Evolutionary conservation across 371 early-diverging fungal species (phyloP), one percentile per base, ranked within the genome.

Genomic region (Zopfochytrium polystomum): DNA sequence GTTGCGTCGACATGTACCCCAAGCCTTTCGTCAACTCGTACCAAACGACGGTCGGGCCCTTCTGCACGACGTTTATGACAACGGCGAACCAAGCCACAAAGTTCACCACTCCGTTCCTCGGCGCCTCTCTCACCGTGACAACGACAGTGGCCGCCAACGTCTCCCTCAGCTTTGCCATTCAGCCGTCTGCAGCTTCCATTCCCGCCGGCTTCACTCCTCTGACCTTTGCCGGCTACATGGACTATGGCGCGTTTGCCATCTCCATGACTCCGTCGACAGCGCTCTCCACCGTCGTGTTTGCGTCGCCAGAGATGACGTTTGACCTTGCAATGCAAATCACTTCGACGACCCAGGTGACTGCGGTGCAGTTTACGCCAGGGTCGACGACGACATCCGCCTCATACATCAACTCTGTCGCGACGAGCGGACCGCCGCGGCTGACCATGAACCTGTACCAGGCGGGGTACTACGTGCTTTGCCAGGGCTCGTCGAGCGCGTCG

Each of bases 201-300:
- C 62, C 61, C 5, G 11, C 62, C 4, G 62, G 55, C 31, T 44
- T 45, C 23, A 56, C 47, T 9, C 43, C 56, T 18, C 3, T 66
- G 32, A 2, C 13, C 5, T 66, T 66, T 23, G 67, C 62, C 3
- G 67, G 67, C 22, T 66, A 55, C 30, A 27, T 66, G 7, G 67
- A 66, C 30, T 66, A 57, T 38, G 60, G 67, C 11, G 51, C 62
- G 0, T 66, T 60, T 30, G 52, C 13, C 54, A 48, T 66, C 35
- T 32, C 30, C 47, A n/a, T 62, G 30, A 33, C 18, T 32, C 67
- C 67, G 5, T 13, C 67, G 32, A 52, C 42, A 1, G 62, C 52
- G 1, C 9, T 20, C 5, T 49, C 60, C 51, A 51, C 46, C 5
- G 23, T 58, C 47, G 43, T 49, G 2, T 46, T 61, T 51, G 48